Evolutionary conservation across 257 asterid genomes (phyloP), one percentile per base, ranked within the genome.

Genomic region (Ilex asprella): DNA sequence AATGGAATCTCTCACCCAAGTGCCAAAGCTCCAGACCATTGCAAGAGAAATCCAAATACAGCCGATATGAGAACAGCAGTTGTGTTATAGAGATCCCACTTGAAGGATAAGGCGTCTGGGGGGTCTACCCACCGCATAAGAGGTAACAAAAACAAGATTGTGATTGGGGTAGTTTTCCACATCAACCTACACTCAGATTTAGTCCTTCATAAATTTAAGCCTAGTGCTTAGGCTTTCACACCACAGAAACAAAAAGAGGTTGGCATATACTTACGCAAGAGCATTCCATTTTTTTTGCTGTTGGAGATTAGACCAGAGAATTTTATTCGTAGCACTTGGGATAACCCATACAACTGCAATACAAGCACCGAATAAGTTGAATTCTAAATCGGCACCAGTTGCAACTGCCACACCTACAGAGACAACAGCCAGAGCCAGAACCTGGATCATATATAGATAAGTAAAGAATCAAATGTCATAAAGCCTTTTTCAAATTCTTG

Each of bases 1-100:
- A 21, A 21, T 21, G 27, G 27, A 21, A 21, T 21, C 27, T 21
- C 77, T 50, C 62, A 90, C 96, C 97, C 96, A 8, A 90, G 96
- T 30, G 96, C 97, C 53, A 90, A 81, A 69, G 97, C 97, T 59
- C 97, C 97, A 6, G 97, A 90, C 93, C 91, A 87, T 68, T 90
- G 97, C 76, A 90, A 65, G 65, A 90, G 88, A 67, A 90, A 90
- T 12, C 97, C 97, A 14, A 90, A 93, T 70, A 82, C 70, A 52
- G 95, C 97, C 31, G 97, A 90, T 53, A 74, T 50, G 14, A 87
- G 78, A 57, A 90, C 70, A 8, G 91, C 93, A 43, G 77, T 44
- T 6, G 62, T 51, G 59, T 80, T 90, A 13, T 77, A 62, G 61
- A 31, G 56, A 57, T 83, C 70, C 95, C 95, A 87, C 47, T 79